These are phyloP conservation scores for Cercospora nicotianae DNA, from an alignment of 2,329 filamentous ascomycete genomes.

Conservation along the genomic window DNA sequence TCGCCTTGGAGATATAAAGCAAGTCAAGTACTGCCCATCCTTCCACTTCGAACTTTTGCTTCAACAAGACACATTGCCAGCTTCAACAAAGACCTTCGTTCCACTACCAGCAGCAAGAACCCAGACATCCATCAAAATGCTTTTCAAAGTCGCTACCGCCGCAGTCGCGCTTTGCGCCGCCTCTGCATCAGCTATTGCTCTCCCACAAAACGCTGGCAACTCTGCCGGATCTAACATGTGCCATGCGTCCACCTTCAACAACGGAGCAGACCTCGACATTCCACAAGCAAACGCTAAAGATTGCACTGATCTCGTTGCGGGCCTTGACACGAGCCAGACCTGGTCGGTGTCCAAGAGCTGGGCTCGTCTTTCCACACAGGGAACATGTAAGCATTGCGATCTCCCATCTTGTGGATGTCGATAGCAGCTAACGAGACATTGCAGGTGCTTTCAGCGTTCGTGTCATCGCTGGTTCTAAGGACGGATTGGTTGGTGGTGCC, in stretches of 20 bases:
- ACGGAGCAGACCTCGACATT: not conserved
- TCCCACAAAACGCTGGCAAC: conserved; percentile 10
- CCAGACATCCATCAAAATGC: conserved; percentile 7
- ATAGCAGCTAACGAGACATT: not conserved
- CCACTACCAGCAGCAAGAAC: not conserved
- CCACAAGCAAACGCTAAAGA: conserved; percentile 1
- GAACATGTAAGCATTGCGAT: conserved; percentile 7
- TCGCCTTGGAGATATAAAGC: not conserved
- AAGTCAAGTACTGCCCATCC: not conserved
- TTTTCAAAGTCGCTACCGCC: conserved; percentile 7
- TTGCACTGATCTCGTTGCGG: not conserved
- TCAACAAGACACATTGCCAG: not conserved
- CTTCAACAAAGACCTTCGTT: not conserved
- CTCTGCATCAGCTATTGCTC: not conserved
- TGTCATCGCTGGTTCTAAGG: conserved; percentile 3
- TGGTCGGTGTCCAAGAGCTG: conserved; percentile 9
- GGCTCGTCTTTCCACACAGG: conserved; percentile 6
- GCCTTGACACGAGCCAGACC: not conserved
- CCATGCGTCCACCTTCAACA: conserved; percentile 16
- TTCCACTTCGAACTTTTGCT: not conserved
- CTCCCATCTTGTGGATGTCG: not conserved
- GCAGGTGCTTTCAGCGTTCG: conserved; percentile 15
- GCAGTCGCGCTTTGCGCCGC: not conserved
- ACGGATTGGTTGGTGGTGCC: conserved; percentile 14
- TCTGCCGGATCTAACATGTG: conserved; percentile 12